Base-by-base conservation (phyloP, 257 asterid species). In the Fraxinus anomala region DNA sequence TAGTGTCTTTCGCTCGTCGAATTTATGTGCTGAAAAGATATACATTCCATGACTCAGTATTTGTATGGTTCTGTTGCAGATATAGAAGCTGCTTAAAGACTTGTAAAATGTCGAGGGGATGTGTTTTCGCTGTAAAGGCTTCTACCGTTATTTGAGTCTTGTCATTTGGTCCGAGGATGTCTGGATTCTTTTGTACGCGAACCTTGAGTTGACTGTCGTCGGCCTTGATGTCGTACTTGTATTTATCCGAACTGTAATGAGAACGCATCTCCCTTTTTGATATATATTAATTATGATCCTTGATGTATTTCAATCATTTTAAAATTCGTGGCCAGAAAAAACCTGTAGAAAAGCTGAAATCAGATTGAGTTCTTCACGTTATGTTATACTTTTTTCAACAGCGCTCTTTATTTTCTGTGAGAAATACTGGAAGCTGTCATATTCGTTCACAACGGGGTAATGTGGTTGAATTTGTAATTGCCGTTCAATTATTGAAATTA, bases 361-460 rank as follows among this genome's bases (percentile, higher is more conserved):
- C 47, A 40, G 47, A 40, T 40, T 49, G 21, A 16, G 19, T 14
- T 49, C 61, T 54, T 73, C 76, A 74, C 86, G 72, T 56, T 63
- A 23, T 73, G 51, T 72, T 73, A 63, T 75, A 72, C 76, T 63
- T 82, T 76, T 70, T 75, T 42, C 12, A 42, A 42, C 49, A 11
- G 49, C 14, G 13, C 49, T 10, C 40, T 40, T 40, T 40, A 40
- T 10, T 40, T 42, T 37, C 72, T 80, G 84, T 76, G 84, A 82
- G 81, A 14, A 74, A 76, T 84, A 81, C 86, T 82, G 87, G 66
- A 79, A 79, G 37, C 81, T 85, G 87, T 87, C 90, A 7, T 79
- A 71, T 74, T 73, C 73, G 76, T 78, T 75, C 66, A 76, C 78
- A 76, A 59, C 76, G 63, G 24, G 6, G 65, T n/a, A 17, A 16